Percentiles rank a stretch among this genome's conserved stretches.
These are phyloP conservation scores for Rubus parviflorus DNA, from an alignment of 306 rosid genomes.

Conservation along the genomic window DNA sequence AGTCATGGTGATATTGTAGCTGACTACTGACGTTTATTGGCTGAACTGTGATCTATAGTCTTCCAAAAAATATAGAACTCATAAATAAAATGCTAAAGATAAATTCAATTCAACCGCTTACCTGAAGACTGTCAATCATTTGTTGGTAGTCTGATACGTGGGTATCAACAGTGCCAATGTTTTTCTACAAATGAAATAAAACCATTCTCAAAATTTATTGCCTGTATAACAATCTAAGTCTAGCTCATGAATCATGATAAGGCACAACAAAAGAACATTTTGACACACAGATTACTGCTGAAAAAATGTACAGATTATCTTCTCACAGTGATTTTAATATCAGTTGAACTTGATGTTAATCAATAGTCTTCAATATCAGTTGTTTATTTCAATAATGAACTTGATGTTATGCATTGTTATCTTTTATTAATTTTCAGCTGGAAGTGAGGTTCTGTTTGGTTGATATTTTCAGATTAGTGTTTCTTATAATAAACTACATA, in stretches of 20 bases:
- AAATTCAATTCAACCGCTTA: constrained; percentile 13
- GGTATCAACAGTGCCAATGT: constrained; percentile 55
- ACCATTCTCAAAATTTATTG: background rate
- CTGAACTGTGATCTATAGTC: too few relatives aligned
- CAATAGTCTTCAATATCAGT: background rate
- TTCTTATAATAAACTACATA: too few relatives aligned
- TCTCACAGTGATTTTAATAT: too few relatives aligned
- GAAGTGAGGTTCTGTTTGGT: too few relatives aligned
- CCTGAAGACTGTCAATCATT: constrained; percentile 73
- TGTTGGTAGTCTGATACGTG: constrained; percentile 63
- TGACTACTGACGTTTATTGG: too few relatives aligned
- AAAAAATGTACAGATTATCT: constrained; percentile 1
- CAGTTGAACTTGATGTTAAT: background rate
- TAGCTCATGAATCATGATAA: background rate
- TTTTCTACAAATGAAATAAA: constrained; percentile 42
- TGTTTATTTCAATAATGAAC: too few relatives aligned
- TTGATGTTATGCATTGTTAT: too few relatives aligned
- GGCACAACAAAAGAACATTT: background rate
- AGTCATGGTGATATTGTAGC: too few relatives aligned
- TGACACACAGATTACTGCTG: background rate
- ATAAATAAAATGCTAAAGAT: constrained; percentile 10
- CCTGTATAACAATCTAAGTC: background rate
- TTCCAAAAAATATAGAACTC: constrained; percentile 6
- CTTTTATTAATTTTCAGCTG: too few relatives aligned
- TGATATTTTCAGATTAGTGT: too few relatives aligned